A percentile compares a stretch with the other conserved stretches of the same genome.
Evolutionary conservation across 2,329 filamentous ascomycete species (phyloP).

Genomic region (Nigrospora sphaerica): DNA sequence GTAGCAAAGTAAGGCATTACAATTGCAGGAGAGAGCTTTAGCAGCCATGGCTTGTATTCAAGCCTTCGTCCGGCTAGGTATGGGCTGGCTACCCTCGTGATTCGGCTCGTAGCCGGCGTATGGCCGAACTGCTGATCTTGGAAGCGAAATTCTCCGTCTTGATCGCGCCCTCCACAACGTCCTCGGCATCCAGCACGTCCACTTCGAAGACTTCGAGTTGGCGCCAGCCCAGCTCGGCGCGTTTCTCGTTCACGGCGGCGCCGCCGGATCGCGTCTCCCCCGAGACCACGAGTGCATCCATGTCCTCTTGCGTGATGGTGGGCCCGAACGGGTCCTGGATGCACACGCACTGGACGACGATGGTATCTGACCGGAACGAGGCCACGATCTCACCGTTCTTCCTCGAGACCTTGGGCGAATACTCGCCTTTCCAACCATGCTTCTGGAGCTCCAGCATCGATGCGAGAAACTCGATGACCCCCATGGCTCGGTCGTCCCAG

Average conservation of each 20-base stretch:
- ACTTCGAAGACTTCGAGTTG: slow-evolving; percentile 78
- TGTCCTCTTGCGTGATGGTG: slow-evolving; percentile 72
- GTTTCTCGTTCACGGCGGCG: slow-evolving; percentile 76
- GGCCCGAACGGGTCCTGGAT: slow-evolving; percentile 88
- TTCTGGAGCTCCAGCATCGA: slow-evolving; percentile 44
- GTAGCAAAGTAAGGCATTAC: no score
- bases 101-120: slow-evolving; percentile 43
- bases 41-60: not conserved
- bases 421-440: slow-evolving; percentile 34
- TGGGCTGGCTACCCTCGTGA: slow-evolving; percentile 1
- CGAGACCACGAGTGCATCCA: slow-evolving; percentile 79
- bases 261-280: slow-evolving; percentile 82
- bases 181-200: slow-evolving; percentile 70
- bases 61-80: slow-evolving; percentile 14
- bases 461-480: slow-evolving; percentile 66
- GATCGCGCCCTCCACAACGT: slow-evolving; percentile 35
- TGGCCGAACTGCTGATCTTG: slow-evolving; percentile 90
- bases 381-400: slow-evolving; percentile 42
- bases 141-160: slow-evolving; percentile 58
- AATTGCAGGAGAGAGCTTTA: no score
- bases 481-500: slow-evolving; percentile 67
- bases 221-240: slow-evolving; percentile 68
- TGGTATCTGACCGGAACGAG: slow-evolving; percentile 47
- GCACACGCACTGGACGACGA: slow-evolving; percentile 72
- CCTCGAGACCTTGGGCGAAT: slow-evolving; percentile 26